Evolutionary conservation across 305 asterid genomes (phyloP), one percentile per base, ranked within the genome.

Genomic region (Rubia tinctorum): DNA sequence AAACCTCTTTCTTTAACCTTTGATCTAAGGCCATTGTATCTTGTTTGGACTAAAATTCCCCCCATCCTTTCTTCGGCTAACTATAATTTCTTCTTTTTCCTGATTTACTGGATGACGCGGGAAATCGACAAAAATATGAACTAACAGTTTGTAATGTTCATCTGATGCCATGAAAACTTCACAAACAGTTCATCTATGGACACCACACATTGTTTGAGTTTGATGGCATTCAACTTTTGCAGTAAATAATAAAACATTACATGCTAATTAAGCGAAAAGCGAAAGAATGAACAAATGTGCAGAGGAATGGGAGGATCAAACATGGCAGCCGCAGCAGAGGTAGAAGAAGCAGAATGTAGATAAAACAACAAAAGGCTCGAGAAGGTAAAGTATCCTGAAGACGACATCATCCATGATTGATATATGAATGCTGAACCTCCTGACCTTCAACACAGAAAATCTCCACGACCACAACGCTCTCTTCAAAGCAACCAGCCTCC

Each of bases 241-340:
- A 5, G 18, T 17, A 30, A 53, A 53, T 17, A 23, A 6, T 6
- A 22, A 53, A 53, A 15, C 59, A 51, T 51, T 51, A 51, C 22
- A 53, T 4, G 7, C 23, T 20, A 53, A 53, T 17, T 1, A 49
- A 49, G 59, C n/a, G 5, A 17, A 22, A 53, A 53, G 18, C 59
- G 8, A 22, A 18, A 51, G 18, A 18, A 17, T 8, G 11, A 51
- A 17, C 0, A 1, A 7, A 15, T n/a, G 6, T 5, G 56, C 56
- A 14, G 56, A 13, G 5, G 56, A 13, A 7, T 13, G 56, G 6
- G n/a, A 3, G 18, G 39, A 44, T 62, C 88, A 91, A 80, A 93
- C 71, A 67, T 88, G 95, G 80, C 96, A 88, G 27, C 97, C 98
- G 84, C 91, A 88, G 60, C 91, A 90, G 62, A 94, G 82, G 86